Base-by-base conservation (phyloP, 192 early-diverging fungal species). In the Coemansia sp. region DNA sequence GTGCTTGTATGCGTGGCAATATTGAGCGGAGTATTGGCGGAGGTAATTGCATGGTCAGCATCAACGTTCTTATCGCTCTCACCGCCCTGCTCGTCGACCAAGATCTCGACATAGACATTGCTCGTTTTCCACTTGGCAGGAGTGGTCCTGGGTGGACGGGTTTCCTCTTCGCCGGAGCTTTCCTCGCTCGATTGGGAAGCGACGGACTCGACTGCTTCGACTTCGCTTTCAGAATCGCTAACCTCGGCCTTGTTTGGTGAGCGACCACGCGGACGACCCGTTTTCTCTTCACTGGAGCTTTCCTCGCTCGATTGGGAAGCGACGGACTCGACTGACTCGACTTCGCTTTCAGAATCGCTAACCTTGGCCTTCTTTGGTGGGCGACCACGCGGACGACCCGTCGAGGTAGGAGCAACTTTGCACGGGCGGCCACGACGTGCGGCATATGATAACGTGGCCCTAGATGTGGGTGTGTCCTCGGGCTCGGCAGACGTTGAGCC, bases 91-190 rank as follows among this genome's bases (percentile, higher is more conserved):
- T 33, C 6, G 33, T 60, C 16, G 31, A 60, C 57, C 1, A 34
- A n/a, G 15, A 60, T 18, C 33, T 60, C 57, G 24, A 60, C 57
- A 18, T 60, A 60, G 18, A 60, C 57, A 33, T 60, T n/a, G 31
- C 33, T 5, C 16, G 27, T 60, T 3, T 36, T 18, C 57, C 27
- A 60, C 7, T 18, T 60, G 31, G 31, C 31, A 34, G 57, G 31
- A 5, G 31, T 16, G 36, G 31, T 18, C 57, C 16, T 60, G 31
- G 6, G 57, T 0, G 57, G 57, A 36, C 16, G 31, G 16, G 16
- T 18, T 3, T 9, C 57, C 57, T 60, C 57, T 9, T 18, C 57
- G 33, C 16, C 9, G 6, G 16, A 34, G 31, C 15, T 36, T 5
- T 60, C 57, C 31, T n/a, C 57, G 16, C 31, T 33, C 16, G 33